Evolutionary conservation across 2,329 filamentous ascomycete species (phyloP), one percentile per base, ranked within the genome.

Genomic region (Lasiodiplodia theobromae): DNA sequence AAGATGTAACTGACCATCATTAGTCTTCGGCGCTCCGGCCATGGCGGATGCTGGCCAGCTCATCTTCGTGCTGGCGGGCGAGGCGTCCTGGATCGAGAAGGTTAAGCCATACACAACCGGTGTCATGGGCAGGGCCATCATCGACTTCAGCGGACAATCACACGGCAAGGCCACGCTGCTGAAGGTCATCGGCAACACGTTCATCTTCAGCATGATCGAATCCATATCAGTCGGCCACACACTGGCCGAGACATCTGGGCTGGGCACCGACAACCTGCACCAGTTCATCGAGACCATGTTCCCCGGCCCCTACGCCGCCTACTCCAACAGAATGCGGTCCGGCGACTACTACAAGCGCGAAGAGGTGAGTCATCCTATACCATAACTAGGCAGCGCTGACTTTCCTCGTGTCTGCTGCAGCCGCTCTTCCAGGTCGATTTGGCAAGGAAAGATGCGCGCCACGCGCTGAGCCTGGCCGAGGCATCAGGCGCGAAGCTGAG

Each of bases 111-210:
- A 89, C 79, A 90, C 90, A 70, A 88, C 87, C 70, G 91, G 90
- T 67, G 92, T 96, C 18, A 92, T 91, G 75, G 87, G 89, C 2
- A 86, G 87, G 40, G 86, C 85, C 1, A 87, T 89, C 71, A 89
- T 96, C 69, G 88, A 95, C 76, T 90, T 93, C 78, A 85, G 85
- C 54, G 88, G 86, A 71, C 86, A 92, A 78, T 86, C 90, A 0
- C 89, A 90, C 60, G 87, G 90, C 65, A 88, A 88, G 66, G 89
- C 93, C 4, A 86, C 89, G 1, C 86, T 88, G 56, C 83, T 97
- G 58, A 96, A 97, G 81, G 84, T 97, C 23, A 86, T 97, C 11
- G 94, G 94, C 68, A 97, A 97, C 79, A 92, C 91, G 0, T 94
- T 97, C 77, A 86, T 97, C 73, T 78, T 96, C 51, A 92, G 92